phyloP scores from a whole-genome alignment of 495 filamentous ascomycete species.

The Xylaria grammica region DNA sequence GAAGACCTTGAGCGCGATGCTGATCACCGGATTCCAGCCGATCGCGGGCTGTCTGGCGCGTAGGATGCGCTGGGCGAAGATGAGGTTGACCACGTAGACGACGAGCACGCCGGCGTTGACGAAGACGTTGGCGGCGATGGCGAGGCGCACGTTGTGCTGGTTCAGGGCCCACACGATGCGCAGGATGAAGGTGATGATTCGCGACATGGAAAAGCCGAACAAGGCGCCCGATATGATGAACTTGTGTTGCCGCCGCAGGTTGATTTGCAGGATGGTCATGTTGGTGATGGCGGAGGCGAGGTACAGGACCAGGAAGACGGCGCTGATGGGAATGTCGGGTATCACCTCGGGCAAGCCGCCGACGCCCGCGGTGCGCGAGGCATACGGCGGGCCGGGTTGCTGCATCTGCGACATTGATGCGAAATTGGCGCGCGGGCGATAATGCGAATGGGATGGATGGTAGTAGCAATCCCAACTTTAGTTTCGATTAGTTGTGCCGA shows the following conservation, averaged over 20 bases:
- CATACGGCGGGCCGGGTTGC: slow-evolving; percentile 39
- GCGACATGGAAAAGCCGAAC: slow-evolving; percentile 83
- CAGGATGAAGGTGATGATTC: slow-evolving; percentile 67
- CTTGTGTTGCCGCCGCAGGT: slow-evolving; percentile 64
- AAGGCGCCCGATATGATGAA: slow-evolving; percentile 71
- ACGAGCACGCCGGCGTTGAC: slow-evolving; percentile 78
- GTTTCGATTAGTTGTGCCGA: slow-evolving; percentile 3
- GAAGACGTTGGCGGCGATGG: slow-evolving; percentile 76
- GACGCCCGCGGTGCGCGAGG: slow-evolving; percentile 51
- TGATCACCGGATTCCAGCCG: slow-evolving; percentile 65
- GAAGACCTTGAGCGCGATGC: slow-evolving; percentile 56
- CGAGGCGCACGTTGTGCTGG: slow-evolving; percentile 59
- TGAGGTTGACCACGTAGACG: slow-evolving; percentile 78
- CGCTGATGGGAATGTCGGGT: slow-evolving; percentile 69
- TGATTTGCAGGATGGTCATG: slow-evolving; percentile 69
- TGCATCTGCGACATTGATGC: slow-evolving; percentile 14
- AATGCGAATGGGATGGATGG: background rate
- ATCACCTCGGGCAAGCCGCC: slow-evolving; percentile 61
- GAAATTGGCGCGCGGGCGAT: background rate
- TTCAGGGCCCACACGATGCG: slow-evolving; percentile 66
- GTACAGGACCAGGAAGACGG: slow-evolving; percentile 73
- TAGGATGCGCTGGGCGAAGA: slow-evolving; percentile 79
- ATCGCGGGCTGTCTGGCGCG: slow-evolving; percentile 72
- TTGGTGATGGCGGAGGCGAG: slow-evolving; percentile 61
- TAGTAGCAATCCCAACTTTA: no score